These are phyloP conservation scores for Leucosporidium creatinivorum DNA, from an alignment of 768 basidiomycete genomes.

Conservation along the genomic window DNA sequence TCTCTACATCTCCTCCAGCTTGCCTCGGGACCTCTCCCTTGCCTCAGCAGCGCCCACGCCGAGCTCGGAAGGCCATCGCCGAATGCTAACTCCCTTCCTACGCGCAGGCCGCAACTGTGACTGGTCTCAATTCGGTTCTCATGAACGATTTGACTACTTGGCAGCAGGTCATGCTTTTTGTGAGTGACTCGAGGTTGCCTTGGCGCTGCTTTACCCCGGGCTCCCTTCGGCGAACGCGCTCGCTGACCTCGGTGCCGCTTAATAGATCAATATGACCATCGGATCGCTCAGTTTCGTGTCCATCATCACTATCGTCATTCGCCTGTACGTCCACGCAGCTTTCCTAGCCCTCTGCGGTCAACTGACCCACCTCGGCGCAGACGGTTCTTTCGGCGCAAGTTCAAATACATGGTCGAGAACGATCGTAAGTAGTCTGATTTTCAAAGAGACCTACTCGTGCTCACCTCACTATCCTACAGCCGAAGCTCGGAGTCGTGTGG, in stretches of 20 bases:
- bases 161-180: slow-evolving; percentile 48
- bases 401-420: slow-evolving; percentile 43
- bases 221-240: not conserved
- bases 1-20: too few species aligned
- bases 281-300: slow-evolving; percentile 61
- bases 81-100: not conserved
- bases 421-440: not conserved
- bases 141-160: slow-evolving; percentile 37
- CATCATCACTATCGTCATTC: slow-evolving; percentile 72
- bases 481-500: slow-evolving; percentile 15
- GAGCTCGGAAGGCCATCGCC: not conserved
- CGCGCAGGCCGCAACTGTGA: too few species aligned
- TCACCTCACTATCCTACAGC: not conserved
- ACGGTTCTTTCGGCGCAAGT: slow-evolving; percentile 63
- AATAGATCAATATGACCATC: slow-evolving; percentile 16
- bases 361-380: slow-evolving; percentile 42
- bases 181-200: slow-evolving; percentile 62
- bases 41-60: too few species aligned
- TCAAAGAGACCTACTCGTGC: not conserved
- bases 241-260: not conserved
- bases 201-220: slow-evolving; percentile 44
- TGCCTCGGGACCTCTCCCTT: too few species aligned
- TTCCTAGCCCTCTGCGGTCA: too few species aligned
- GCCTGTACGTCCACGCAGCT: too few species aligned
- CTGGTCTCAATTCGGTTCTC: slow-evolving; percentile 38